Evolutionary conservation across 2,329 filamentous ascomycete genomes (phyloP), one percentile per base, ranked within the genome.

Genomic region (Cordyceps cateniannulata): DNA sequence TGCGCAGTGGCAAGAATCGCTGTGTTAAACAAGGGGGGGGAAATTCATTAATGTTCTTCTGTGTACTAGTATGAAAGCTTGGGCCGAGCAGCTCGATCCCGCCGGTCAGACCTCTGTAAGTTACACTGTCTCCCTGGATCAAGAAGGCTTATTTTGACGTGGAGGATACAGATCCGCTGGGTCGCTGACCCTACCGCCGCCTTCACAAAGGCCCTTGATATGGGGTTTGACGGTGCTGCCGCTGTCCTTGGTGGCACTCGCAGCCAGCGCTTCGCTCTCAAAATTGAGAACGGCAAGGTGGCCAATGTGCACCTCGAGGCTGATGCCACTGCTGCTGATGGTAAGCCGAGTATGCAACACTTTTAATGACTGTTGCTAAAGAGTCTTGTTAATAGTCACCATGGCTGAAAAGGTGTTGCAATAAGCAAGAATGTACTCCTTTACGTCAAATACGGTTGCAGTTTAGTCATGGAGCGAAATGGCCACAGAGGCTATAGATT

Each of bases 181-280:
- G 81, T 97, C 47, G 91, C 88, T 55, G 93, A 96, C 74, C 89
- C 91, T 8, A 81, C 85, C 8, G 88, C 85, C 62, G 80, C 84
- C 62, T 96, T 97, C 77, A 95, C 90, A 65, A 87, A 91, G 72
- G 87, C 89, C 3, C 81, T 96, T 40, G 91, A 96, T 62, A 82
- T 97, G 48, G 83, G 83, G 65, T 97, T 96, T 70, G 91, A 96
- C 65, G 88, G 83, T 56, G 69, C 66, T 12, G 80, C 83, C 14
- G 80, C 88, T 59, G 85, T 96, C 72, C 95, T 98, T 69, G 93
- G 93, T 48, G 87, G 88, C 67, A 79, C 84, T 67, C 86, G 93
- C 65, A 89, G 89, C 76, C 96, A 96, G 85, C 85, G 93, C 55
- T 97, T 96, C 70, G 91, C 90, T 22, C 80, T 96, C 59, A 82